Percentiles rank a stretch among this genome's conserved stretches.
phyloP scores from a whole-genome alignment of 116 monocot genomes.

The Iris pallida region DNA sequence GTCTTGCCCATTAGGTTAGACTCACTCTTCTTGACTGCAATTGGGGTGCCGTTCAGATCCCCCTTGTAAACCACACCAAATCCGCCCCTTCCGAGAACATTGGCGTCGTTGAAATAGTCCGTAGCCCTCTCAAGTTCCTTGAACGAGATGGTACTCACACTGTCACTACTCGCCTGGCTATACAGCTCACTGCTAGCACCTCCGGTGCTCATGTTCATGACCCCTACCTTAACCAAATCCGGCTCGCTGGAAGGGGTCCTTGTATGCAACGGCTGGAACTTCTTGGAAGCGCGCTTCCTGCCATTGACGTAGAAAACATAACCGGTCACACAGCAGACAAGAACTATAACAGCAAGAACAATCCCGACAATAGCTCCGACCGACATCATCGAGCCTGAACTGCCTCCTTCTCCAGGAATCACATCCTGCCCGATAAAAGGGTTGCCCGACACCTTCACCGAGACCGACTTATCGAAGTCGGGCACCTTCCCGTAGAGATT shows the following conservation, averaged over 20 bases:
- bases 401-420: slow-evolving; percentile 3
- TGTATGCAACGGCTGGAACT: neutral
- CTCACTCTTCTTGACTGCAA: slow-evolving; percentile 49
- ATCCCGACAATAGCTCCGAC: slow-evolving; percentile 2
- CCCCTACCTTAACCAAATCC: neutral
- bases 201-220: neutral
- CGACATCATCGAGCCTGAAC: neutral
- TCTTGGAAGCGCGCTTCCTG: slow-evolving; percentile 8
- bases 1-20: slow-evolving; percentile 36
- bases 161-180: neutral
- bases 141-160: slow-evolving; percentile 15
- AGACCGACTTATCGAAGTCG: slow-evolving; percentile 10
- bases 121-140: slow-evolving; percentile 17
- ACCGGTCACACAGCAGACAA: neutral
- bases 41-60: slow-evolving; percentile 8
- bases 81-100: slow-evolving; percentile 23
- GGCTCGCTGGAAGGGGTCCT: neutral
- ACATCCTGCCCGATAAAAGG: neutral
- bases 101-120: slow-evolving; percentile 13
- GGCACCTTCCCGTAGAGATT: slow-evolving; percentile 38
- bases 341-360: neutral
- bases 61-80: slow-evolving; percentile 33
- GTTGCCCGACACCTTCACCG: slow-evolving; percentile 13
- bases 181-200: neutral
- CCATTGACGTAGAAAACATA: neutral